Conservation (phyloP, 768 basidiomycete genomes). For the Rhodotorula taiwanensis region DNA sequence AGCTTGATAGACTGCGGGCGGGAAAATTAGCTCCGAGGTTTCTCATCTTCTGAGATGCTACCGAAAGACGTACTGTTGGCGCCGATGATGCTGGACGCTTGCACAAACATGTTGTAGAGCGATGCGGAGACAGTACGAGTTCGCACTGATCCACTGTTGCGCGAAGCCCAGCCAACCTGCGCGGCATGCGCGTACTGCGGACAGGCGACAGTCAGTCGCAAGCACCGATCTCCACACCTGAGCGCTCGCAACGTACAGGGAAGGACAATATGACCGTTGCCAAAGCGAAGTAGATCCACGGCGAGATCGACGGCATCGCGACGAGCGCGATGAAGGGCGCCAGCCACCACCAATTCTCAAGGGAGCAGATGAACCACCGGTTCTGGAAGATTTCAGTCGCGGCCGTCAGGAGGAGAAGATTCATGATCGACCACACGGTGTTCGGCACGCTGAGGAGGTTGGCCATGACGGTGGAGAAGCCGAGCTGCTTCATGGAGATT, state of each 20-base stretch:
- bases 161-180: slow-evolving; percentile 44
- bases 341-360: slow-evolving; percentile 44
- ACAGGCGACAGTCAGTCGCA: neutral
- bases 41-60: neutral
- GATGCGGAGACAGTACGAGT: slow-evolving; percentile 44
- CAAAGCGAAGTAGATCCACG: neutral
- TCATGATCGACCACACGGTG: slow-evolving; percentile 41
- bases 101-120: slow-evolving; percentile 43
- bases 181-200: slow-evolving; percentile 37
- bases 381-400: slow-evolving; percentile 36
- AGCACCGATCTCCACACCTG: neutral
- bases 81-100: slow-evolving; percentile 22
- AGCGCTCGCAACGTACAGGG: slow-evolving; percentile 40
- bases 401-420: slow-evolving; percentile 36
- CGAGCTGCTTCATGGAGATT: slow-evolving; percentile 34
- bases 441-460: slow-evolving; percentile 44
- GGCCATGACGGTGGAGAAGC: slow-evolving; percentile 43
- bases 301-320: neutral
- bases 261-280: slow-evolving; percentile 39
- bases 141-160: slow-evolving; percentile 43
- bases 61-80: neutral
- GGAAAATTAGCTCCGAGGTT: no score
- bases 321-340: neutral
- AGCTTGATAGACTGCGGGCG: slow-evolving; percentile 22
- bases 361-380: slow-evolving; percentile 35